Evolutionary conservation across 164 flowering plant species (phyloP), one percentile per base, ranked within the genome.

Genomic region (Aristolochia californica): DNA sequence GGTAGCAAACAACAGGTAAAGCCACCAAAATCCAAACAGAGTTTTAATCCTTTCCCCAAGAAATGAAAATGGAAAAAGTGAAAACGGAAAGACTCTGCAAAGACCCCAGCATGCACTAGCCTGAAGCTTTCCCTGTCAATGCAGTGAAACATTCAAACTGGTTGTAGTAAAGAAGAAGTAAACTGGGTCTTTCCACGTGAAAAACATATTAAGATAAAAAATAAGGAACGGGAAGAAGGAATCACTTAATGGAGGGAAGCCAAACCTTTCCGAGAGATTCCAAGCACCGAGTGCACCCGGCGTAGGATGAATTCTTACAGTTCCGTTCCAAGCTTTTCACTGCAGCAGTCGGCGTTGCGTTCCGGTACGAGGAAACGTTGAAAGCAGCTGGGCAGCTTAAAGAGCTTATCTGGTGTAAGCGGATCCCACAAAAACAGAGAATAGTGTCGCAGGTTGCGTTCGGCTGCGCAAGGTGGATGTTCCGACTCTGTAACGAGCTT

Each of bases 381-480:
- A 93, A 93, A 56, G 96, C 97, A 16, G 93, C 96, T 2, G 99
- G 86, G 61, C 99, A 93, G 48, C 80, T 77, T 8, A 93, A 70
- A 2, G 99, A 89, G 63, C 76, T 77, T 16, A 93, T 85, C 79
- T 90, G 88, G 51, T 93, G 99, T 12, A 93, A 83, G 48, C 99
- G 68, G 45, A 93, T 93, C n/a, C 99, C 99, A 53, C 99, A 94
- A 60, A 90, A 87, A 72, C 97, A 94, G 54, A 94, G 73, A 4
- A 94, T 74, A 21, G 99, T 75, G 48, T 94, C 99, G 66, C 97
- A 94, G 23, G 77, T 76, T 2, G 87, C 74, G 61, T 94, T 94
- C 2, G 96, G 93, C 75, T 87, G 93, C 11, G 88, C 82, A 43
- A 94, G 72, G 59, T 63, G 74, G 53, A 94, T 85, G 62, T 80